These are phyloP conservation scores for Pythium aphanidermatum DNA, from an alignment of 352 stramenopile genomes.

Conservation along the genomic window DNA sequence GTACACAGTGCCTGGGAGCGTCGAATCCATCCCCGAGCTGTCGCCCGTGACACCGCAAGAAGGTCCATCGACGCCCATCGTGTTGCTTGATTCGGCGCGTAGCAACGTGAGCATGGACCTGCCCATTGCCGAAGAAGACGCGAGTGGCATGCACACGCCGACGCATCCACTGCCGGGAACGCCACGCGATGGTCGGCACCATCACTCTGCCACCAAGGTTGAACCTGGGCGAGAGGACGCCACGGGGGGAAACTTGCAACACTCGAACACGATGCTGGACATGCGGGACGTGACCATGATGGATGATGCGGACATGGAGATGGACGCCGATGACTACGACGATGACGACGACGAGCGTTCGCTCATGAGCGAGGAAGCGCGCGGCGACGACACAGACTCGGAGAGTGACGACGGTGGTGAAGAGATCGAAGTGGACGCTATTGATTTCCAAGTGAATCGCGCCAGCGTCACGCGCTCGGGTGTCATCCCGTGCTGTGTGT, in stretches of 20 bases:
- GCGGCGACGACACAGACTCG: slow-evolving; percentile 31
- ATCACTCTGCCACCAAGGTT: too few relatives aligned
- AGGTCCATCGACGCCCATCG: slow-evolving; percentile 1
- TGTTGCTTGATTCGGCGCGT: slow-evolving; percentile 2
- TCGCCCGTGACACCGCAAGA: slow-evolving; percentile 8
- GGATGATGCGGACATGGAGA: slow-evolving; percentile 17
- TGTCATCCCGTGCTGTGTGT: slow-evolving; percentile 77
- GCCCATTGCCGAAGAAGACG: too few relatives aligned
- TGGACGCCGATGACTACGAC: slow-evolving; percentile 8
- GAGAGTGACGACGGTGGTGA: slow-evolving; percentile 37
- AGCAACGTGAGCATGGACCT: background rate
- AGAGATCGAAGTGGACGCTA: slow-evolving; percentile 64
- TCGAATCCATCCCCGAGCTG: slow-evolving; percentile 23
- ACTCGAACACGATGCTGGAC: slow-evolving; percentile 14
- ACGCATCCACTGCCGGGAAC: too few relatives aligned
- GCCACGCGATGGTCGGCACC: too few relatives aligned
- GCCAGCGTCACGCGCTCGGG: slow-evolving; percentile 61
- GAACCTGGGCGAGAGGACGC: too few relatives aligned
- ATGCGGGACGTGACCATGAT: slow-evolving; percentile 25
- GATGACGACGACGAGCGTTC: slow-evolving; percentile 24
- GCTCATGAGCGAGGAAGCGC: slow-evolving; percentile 24
- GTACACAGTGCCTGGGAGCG: slow-evolving; percentile 11
- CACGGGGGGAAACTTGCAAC: too few relatives aligned
- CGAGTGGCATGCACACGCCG: too few relatives aligned
- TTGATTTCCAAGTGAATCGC: slow-evolving; percentile 68